phyloP scores from a whole-genome alignment of 306 rosid genomes.

The Cicer pinnatifidum region DNA sequence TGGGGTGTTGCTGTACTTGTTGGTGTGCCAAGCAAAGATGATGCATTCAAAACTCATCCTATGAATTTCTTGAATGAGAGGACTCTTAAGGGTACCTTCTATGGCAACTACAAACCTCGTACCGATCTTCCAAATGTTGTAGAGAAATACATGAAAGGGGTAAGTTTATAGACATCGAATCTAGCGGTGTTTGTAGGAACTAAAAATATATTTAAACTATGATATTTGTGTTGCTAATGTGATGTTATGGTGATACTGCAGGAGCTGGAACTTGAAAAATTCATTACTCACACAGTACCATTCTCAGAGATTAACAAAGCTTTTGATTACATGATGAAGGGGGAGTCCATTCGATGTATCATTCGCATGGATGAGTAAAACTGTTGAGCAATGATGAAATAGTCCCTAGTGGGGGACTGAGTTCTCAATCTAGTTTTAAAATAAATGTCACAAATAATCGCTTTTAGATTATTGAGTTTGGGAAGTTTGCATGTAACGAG shows the following conservation, averaged over 20 bases:
- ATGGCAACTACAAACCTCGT: constrained; percentile 88
- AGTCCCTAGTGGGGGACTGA: neutral
- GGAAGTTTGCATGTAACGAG: constrained; percentile 9
- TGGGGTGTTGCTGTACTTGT: constrained; percentile 98
- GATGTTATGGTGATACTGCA: constrained; percentile 34
- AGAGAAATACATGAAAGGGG: constrained; percentile 74
- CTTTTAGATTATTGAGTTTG: neutral
- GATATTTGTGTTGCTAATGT: neutral
- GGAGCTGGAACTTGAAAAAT: constrained; percentile 82
- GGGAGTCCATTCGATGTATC: constrained; percentile 72
- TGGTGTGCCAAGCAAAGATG: constrained; percentile 89
- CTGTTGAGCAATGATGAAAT: neutral
- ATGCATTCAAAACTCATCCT: constrained; percentile 82
- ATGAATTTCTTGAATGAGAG: constrained; percentile 75
- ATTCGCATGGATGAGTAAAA: constrained; percentile 56
- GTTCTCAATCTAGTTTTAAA: constrained; percentile 25
- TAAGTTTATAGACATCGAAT: constrained; percentile 22
- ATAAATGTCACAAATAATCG: constrained; percentile 21
- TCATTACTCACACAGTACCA: constrained; percentile 70
- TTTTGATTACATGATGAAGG: constrained; percentile 73
- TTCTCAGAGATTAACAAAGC: constrained; percentile 79
- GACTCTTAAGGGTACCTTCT: constrained; percentile 92
- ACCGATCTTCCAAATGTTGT: constrained; percentile 77
- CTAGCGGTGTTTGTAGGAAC: neutral
- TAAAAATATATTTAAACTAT: too few relatives aligned